A percentile compares a stretch with the other conserved stretches of the same genome.
These are phyloP conservation scores for Lepiota venenata DNA, from an alignment of 768 basidiomycete species.

Conservation along the genomic window DNA sequence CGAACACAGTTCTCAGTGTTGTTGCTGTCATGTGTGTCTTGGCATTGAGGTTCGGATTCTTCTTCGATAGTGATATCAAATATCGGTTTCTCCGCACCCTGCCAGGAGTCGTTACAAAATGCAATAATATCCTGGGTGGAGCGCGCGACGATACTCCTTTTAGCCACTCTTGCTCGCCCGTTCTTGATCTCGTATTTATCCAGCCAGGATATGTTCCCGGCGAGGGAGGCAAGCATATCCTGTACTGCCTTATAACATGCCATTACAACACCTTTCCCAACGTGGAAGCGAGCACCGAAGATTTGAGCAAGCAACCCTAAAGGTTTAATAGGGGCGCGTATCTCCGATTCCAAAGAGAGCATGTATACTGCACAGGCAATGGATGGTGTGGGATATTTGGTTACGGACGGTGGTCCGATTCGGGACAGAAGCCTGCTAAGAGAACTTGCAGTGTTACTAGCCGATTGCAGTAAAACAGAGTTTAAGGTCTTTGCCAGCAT, in stretches of 20 bases:
- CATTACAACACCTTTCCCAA: conserved; percentile 56
- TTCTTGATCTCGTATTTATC: conserved; percentile 47
- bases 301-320: conserved; percentile 54
- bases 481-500: conserved; percentile 36
- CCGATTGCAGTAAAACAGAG: conserved; percentile 36
- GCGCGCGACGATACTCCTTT: conserved; percentile 61
- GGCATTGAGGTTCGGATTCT: background rate
- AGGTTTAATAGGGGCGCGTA: conserved; percentile 46
- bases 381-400: conserved; percentile 36
- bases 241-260: conserved; percentile 65
- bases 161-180: conserved; percentile 58
- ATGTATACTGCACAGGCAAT: conserved; percentile 70
- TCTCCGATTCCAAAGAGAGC: conserved; percentile 68
- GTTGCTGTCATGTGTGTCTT: conserved; percentile 9
- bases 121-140: conserved; percentile 68
- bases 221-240: conserved; percentile 56
- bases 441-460: conserved; percentile 41
- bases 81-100: conserved; percentile 26
- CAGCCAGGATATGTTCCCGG: conserved; percentile 72
- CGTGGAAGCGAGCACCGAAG: conserved; percentile 49
- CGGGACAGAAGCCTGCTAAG: conserved; percentile 42
- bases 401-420: conserved; percentile 26
- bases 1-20: conserved; percentile 12
- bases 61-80: conserved; percentile 11
- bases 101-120: conserved; percentile 51